phyloP scores from a whole-genome alignment of 768 basidiomycete species.

The Hericium erinaceus region DNA sequence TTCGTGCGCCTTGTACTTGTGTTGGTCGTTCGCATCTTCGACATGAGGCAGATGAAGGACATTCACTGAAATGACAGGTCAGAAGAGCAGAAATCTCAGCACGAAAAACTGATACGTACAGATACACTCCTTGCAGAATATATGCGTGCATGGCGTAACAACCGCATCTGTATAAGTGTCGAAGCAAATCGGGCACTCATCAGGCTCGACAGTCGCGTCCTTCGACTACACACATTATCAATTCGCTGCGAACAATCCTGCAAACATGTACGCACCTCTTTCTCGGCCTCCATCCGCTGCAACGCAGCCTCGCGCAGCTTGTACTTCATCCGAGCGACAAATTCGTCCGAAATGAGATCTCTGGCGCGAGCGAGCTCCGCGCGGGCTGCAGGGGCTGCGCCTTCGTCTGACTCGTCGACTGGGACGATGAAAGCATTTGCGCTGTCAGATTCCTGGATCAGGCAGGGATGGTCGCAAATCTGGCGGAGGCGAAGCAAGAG shows the following conservation, averaged over 20 bases:
- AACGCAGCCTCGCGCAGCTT: constrained; percentile 34
- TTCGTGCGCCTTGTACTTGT: constrained; percentile 31
- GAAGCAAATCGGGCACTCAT: constrained; percentile 59
- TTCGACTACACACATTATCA: constrained; percentile 25
- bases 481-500: constrained; percentile 51
- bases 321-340: constrained; percentile 40
- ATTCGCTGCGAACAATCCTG: background rate
- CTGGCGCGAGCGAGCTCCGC: constrained; percentile 37
- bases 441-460: constrained; percentile 43
- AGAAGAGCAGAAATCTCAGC: too few species aligned
- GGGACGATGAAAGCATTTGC: constrained; percentile 34
- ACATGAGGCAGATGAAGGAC: constrained; percentile 31
- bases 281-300: constrained; percentile 43
- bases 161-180: constrained; percentile 45
- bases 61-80: constrained; percentile 24
- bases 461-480: constrained; percentile 56
- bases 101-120: constrained; percentile 21
- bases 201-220: constrained; percentile 38
- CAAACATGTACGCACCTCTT: constrained; percentile 26
- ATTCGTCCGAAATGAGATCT: constrained; percentile 33
- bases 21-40: constrained; percentile 27
- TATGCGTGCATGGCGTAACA: constrained; percentile 50
- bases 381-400: constrained; percentile 21
- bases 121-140: constrained; percentile 56
- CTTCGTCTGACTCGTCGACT: constrained; percentile 28